phyloP scores from a whole-genome alignment of 768 basidiomycete genomes.

The Collybiopsis confluens region DNA sequence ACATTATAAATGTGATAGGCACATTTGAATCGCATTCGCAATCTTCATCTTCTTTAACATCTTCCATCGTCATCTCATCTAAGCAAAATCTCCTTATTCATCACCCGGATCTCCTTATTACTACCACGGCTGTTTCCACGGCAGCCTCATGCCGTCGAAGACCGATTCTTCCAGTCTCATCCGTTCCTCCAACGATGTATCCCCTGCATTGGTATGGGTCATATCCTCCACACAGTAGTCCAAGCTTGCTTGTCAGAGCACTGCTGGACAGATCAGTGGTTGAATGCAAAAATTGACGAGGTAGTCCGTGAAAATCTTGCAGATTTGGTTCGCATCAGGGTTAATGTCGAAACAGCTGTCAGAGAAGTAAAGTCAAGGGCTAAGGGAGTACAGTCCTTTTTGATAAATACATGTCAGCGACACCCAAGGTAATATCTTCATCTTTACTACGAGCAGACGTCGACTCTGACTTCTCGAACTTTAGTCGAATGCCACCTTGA shows the following conservation, averaged over 20 bases:
- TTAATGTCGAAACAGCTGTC: constrained; percentile 59
- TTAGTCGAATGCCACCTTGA: constrained; percentile 62
- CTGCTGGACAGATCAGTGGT: constrained; percentile 60
- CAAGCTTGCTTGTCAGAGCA: constrained; percentile 66
- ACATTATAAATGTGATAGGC: constrained; percentile 78
- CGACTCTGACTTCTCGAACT: constrained; percentile 3
- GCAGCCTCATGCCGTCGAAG: constrained; percentile 81
- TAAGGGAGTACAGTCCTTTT: constrained; percentile 63
- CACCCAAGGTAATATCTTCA: constrained; percentile 52
- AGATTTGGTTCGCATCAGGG: constrained; percentile 57
- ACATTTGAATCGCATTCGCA: constrained; percentile 23
- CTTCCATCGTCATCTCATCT: constrained; percentile 56
- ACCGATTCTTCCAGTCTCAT: constrained; percentile 73
- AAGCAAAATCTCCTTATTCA: constrained; percentile 71
- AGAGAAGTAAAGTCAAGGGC: constrained; percentile 60
- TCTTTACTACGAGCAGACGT: not conserved
- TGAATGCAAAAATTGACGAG: constrained; percentile 57
- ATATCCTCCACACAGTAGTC: constrained; percentile 88
- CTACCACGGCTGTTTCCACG: constrained; percentile 84
- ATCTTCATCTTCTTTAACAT: constrained; percentile 29
- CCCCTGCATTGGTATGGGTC: constrained; percentile 81
- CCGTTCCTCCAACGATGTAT: constrained; percentile 52
- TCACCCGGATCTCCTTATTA: constrained; percentile 89
- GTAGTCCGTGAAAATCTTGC: constrained; percentile 50
- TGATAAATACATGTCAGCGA: constrained; percentile 56